These are phyloP conservation scores for Pinus taeda DNA, from an alignment of 75 land plant species.

Conservation along the genomic window DNA sequence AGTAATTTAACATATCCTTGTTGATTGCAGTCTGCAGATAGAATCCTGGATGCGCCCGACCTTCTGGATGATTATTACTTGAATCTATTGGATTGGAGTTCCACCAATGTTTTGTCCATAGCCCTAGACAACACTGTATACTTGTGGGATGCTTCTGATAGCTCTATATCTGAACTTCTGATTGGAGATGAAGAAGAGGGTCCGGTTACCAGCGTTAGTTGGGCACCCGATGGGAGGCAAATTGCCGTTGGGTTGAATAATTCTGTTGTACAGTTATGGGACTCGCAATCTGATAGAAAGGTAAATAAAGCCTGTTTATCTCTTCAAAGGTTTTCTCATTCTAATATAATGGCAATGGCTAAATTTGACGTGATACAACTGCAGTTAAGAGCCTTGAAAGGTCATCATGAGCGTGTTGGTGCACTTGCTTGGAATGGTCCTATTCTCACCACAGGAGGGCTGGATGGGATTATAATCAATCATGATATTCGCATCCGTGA, in stretches of 20 bases:
- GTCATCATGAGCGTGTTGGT: constrained; percentile 68
- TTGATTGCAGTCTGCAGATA: constrained; percentile 47
- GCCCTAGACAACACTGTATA: constrained; percentile 71
- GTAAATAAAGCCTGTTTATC: constrained; percentile 13
- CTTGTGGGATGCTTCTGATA: constrained; percentile 55
- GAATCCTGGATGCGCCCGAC: constrained; percentile 86
- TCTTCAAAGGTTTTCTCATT: constrained; percentile 1
- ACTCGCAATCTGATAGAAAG: constrained; percentile 34
- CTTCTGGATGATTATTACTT: constrained; percentile 81
- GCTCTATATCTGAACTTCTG: constrained; percentile 35
- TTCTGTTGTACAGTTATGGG: constrained; percentile 69
- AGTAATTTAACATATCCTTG: not conserved
- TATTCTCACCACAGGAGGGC: constrained; percentile 71
- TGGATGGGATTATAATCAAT: constrained; percentile 69
- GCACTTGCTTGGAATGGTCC: constrained; percentile 83
- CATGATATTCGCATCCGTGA: constrained; percentile 48
- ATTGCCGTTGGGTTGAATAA: constrained; percentile 59
- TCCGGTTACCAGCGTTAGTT: constrained; percentile 66
- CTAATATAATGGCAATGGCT: constrained; percentile 14
- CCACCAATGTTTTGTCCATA: constrained; percentile 68
- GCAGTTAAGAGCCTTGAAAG: constrained; percentile 55
- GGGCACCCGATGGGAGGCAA: constrained; percentile 69
- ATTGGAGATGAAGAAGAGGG: constrained; percentile 62
- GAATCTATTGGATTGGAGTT: constrained; percentile 85
- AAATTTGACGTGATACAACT: constrained; percentile 17